Base-by-base conservation (phyloP, 1,139 yeast species). In the Pichia inconspicua region DNA sequence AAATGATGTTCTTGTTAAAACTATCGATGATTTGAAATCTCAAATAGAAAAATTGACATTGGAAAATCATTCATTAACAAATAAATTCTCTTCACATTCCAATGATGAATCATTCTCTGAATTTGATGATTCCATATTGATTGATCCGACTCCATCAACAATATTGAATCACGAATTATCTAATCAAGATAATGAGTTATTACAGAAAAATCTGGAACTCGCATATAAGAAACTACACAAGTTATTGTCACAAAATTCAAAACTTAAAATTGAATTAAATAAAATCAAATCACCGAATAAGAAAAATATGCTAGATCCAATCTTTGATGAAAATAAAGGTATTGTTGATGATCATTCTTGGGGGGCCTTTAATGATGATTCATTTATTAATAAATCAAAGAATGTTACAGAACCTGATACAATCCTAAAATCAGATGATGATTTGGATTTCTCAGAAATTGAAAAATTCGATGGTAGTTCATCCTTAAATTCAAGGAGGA, bases 131-230 rank as follows among this genome's bases (percentile, higher is more conserved):
- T 61, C 53, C 1, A 47, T 58, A n/a, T 22, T 60, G 6, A 27
- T 50, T 4, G 67, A 69, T 22, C 72, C 72, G 6, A 19, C 40
- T 6, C 45, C 49, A 15, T 35, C 61, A 58, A 35, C 53, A 52
- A 71, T 48, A 15, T 35, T 61, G 58, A 35, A 54, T 53, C 70
- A 77, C 1, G 70, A 74, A 43, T 72, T 77, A 53, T 68, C 75
- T 2, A 37, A 37, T 5, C 12, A 22, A 2, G 78, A 74, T 15
- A 67, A 84, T 43, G 90, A 85, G 61, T 68, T 77, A 7, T 90
- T 84, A 55, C 73, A 76, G 55, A 76, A 86, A 0, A 81, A 86
- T 14, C 70, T 87, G 56, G 72, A 72, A 28, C 86, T 78, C 63
- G 84, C 92, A 5, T 81, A 82, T 58, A 72, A 75, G 52, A 75